A percentile compares a stretch with the other conserved stretches of the same genome.
Conservation (phyloP, 73 alveolate species). For the Paraurostyla sp. region DNA sequence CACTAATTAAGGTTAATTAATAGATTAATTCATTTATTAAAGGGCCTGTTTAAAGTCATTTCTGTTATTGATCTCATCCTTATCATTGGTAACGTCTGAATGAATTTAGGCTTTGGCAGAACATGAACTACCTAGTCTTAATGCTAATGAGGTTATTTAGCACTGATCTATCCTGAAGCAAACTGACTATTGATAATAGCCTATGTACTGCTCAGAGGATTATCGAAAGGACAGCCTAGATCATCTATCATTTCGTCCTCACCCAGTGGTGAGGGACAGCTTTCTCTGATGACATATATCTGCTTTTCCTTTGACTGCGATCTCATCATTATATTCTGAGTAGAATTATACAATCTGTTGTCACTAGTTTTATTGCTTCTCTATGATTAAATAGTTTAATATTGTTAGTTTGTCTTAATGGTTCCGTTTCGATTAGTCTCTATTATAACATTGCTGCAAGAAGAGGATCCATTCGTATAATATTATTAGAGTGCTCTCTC, state of each 20-base stretch:
- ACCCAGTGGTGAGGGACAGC: constrained; percentile 49
- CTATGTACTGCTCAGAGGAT: background rate
- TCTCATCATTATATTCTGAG: background rate
- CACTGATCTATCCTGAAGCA: background rate
- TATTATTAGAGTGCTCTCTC: too few relatives aligned
- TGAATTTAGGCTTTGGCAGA: constrained; percentile 13
- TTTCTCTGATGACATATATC: constrained; percentile 32
- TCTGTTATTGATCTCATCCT: constrained; percentile 51
- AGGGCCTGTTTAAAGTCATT: background rate
- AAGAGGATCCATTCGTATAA: constrained; percentile 2
- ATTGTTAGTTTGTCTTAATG: too few relatives aligned
- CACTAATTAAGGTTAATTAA: too few relatives aligned
- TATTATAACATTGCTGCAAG: background rate
- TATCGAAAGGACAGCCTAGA: constrained; percentile 4
- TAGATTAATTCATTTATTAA: too few relatives aligned
- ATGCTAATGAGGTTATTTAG: constrained; percentile 20
- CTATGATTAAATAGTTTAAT: background rate
- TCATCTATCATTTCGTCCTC: constrained; percentile 40
- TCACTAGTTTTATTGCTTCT: too few relatives aligned
- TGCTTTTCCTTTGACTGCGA: background rate
- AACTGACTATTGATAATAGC: constrained; percentile 10
- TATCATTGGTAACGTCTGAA: constrained; percentile 33
- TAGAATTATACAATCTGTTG: background rate
- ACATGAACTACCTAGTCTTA: constrained; percentile 27
- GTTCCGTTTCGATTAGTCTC: background rate